Base-by-base conservation (phyloP, 1,139 yeast genomes). In the Geotrichum fermentans region DNA sequence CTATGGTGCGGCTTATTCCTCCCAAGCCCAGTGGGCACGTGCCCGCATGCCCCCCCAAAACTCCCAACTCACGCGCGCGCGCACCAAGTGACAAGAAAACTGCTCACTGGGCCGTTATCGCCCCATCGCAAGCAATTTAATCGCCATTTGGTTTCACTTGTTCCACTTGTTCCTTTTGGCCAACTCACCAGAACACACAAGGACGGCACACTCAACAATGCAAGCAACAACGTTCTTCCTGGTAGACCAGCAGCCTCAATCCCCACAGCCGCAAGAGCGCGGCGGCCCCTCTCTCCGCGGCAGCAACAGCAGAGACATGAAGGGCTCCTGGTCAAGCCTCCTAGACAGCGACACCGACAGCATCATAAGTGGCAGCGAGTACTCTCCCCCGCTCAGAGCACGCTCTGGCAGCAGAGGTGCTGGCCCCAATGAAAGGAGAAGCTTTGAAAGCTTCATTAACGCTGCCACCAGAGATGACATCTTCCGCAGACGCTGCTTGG, bases 171-270 rank as follows among this genome's bases (percentile, higher is more conserved):
- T 10, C 6, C 28, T 10, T 10, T 24, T 6, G 28, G 10, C 28
- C 28, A 24, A 10, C n/a, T n/a, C n/a, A n/a, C n/a, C n/a, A n/a
- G n/a, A n/a, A n/a, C n/a, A n/a, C n/a, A n/a, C n/a, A n/a, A n/a
- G n/a, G n/a, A n/a, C n/a, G n/a, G n/a, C n/a, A 24, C 28, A 10
- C 8, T 6, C 28, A 24, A 24, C 8, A 6, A 24, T 24, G 28
- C 28, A 24, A 10, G 6, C 47, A 24, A 43, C 47, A 2, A 43
- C 47, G 17, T 43, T 43, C 36, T 35, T 43, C 14, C 41, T 43
- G 21, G 33, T 39, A 5, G 47, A 43, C 18, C 18, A 10, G 11
- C 40, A 43, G 22, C 47, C 47, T n/a, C 17, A 32, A 24, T n/a
- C 42, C 4, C 33, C 33, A n/a, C 42, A n/a, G n/a, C 29, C n/a